A percentile compares a stretch with the other conserved stretches of the same genome.
phyloP scores from a whole-genome alignment of 2,329 filamentous ascomycete genomes.

The Sporothrix mexicana region DNA sequence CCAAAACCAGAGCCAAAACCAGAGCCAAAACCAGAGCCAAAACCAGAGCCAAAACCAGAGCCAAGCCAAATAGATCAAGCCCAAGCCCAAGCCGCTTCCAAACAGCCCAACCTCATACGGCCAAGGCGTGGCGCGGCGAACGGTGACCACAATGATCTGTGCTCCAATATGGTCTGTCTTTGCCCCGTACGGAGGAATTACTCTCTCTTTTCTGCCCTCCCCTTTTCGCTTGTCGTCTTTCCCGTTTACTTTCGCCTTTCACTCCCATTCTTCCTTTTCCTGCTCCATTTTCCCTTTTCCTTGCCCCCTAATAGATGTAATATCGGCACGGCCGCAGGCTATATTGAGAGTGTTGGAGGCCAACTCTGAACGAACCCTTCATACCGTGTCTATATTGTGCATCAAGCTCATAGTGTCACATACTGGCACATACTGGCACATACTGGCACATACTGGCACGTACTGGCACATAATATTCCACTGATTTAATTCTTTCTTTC shows the following conservation, averaged over 20 bases:
- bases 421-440: background rate
- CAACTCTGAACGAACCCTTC: background rate
- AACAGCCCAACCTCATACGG: background rate
- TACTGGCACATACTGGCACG: background rate
- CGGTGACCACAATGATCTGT: slow-evolving; percentile 1
- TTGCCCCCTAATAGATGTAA: background rate
- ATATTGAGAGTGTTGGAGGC: background rate
- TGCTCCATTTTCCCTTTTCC: background rate
- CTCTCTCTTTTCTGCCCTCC: background rate
- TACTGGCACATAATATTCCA: background rate
- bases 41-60: no score
- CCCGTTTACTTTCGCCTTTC: background rate
- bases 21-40: no score
- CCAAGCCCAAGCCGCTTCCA: background rate
- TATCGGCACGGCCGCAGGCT: slow-evolving; percentile 14
- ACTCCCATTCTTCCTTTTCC: background rate
- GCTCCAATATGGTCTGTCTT: background rate
- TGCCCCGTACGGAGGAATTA: background rate
- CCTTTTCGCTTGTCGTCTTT: no score
- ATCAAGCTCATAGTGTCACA: background rate
- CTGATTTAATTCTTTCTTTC: background rate
- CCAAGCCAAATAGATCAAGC: background rate
- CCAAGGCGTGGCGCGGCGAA: background rate
- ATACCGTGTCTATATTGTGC: background rate
- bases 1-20: no score